Base-by-base conservation (phyloP, 2,329 filamentous ascomycete species). In the Ophiosphaerella herpotricha region DNA sequence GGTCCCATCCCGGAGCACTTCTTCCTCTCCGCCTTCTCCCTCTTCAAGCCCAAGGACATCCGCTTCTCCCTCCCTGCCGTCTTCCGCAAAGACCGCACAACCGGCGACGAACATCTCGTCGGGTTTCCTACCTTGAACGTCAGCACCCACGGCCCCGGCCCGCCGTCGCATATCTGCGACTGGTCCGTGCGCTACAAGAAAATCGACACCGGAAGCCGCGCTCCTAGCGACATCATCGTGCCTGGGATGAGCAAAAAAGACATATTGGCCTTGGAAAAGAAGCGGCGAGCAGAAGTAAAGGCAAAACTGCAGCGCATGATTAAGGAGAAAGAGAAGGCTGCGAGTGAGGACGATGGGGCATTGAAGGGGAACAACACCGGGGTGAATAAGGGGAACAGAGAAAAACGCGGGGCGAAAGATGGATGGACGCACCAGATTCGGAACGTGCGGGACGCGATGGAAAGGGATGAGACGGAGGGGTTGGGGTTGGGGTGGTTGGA, bases 171-270 rank as follows among this genome's bases (percentile, higher is more conserved):
- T 6, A 36, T 55, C 2, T 60, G 58, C 34, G 24, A 47, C 3
- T 68, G 61, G 61, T 50, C 41, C 1, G 60, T 69, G 14, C 50
- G 51, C 2, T 69, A 69, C 47, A 69, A 69, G 45, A 66, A 67
- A 26, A 40, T 66, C 5, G 53, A 63, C 21, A 34, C 58, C n/a
- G 59, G 60, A 3, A n/a, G 4, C 2, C 43, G 39, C 13, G 12
- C 31, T 0, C 6, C 42, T 12, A 44, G 35, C 3, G 43, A 54
- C n/a, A 46, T 55, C 33, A 47, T 63, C 12, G 44, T 50, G 23
- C 53, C 55, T 5, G 52, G 57, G 1, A 43, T 35, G 2, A 47
- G 41, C 8, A 49, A 47, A 7, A 44, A 38, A 7, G 49, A 53
- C 5, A 44, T 54, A 7, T 35, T 54, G 8, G 39, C 45, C 3